These are phyloP conservation scores for Oropetium thomaeum DNA, from an alignment of 176 grass and related monocot species.

Conservation along the genomic window DNA sequence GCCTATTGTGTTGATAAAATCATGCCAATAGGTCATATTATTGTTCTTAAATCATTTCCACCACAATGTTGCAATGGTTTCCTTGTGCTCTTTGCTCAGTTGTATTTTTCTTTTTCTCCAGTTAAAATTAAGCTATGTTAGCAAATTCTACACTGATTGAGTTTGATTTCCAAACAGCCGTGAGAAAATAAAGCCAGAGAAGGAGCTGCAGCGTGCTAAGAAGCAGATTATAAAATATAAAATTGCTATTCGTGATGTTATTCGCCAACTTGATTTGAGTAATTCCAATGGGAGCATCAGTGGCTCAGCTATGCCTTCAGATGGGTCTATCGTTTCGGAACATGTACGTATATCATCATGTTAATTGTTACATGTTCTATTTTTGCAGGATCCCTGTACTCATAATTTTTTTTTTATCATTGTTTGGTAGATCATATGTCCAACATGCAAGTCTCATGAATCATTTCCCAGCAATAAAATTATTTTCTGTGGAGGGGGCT, in stretches of 20 bases:
- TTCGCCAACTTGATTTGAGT: slow-evolving; percentile 66
- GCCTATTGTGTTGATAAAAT: slow-evolving; percentile 3
- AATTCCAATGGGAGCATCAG: slow-evolving; percentile 53
- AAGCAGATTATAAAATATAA: slow-evolving; percentile 92
- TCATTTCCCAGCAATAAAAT: slow-evolving; percentile 57
- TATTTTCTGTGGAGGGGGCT: slow-evolving; percentile 59
- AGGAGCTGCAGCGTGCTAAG: slow-evolving; percentile 89
- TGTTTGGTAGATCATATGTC: slow-evolving; percentile 53
- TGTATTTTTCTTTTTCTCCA: slow-evolving; percentile 19
- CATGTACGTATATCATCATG: slow-evolving; percentile 52
- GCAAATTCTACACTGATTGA: slow-evolving; percentile 31
- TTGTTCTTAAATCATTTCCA: slow-evolving; percentile 2
- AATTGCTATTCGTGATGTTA: slow-evolving; percentile 84
- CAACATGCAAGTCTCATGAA: slow-evolving; percentile 69
- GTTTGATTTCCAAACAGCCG: slow-evolving; percentile 51
- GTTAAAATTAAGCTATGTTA: slow-evolving; percentile 29
- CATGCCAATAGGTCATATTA: not conserved
- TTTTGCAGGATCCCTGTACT: slow-evolving; percentile 29
- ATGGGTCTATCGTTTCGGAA: slow-evolving; percentile 42
- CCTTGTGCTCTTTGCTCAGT: slow-evolving; percentile 1
- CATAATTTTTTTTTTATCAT: slow-evolving; percentile 23
- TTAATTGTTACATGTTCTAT: slow-evolving; percentile 16
- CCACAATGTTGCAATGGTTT: not conserved
- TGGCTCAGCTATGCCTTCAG: slow-evolving; percentile 43
- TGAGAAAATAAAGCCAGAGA: slow-evolving; percentile 96